These are phyloP conservation scores for Chaetothyriales sp. DNA, from an alignment of 2,329 filamentous ascomycete genomes.

Conservation along the genomic window DNA sequence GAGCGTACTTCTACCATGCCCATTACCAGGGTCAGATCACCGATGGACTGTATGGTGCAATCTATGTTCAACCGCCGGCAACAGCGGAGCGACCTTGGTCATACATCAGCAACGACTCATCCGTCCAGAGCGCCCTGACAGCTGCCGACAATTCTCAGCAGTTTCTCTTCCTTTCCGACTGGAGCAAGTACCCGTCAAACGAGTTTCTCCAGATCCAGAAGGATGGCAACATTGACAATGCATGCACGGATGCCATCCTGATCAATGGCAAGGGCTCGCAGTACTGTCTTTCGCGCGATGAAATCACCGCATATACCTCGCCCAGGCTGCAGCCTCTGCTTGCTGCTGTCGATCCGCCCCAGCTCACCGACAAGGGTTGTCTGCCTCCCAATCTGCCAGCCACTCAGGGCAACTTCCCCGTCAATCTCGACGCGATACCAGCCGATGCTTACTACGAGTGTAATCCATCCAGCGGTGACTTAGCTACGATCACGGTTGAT, in stretches of 20 bases:
- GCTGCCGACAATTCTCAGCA: conserved; percentile 34
- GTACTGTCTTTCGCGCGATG: conserved; percentile 34
- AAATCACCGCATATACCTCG: conserved; percentile 29
- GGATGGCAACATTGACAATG: conserved; percentile 26
- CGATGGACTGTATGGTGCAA: conserved; percentile 52
- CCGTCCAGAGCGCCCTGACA: conserved; percentile 33
- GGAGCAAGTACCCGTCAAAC: conserved; percentile 39
- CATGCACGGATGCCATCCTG: conserved; percentile 47
- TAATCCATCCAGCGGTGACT: conserved; percentile 7
- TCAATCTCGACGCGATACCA: conserved; percentile 29
- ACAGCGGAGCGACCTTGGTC: conserved; percentile 34
- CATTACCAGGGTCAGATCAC: conserved; percentile 50
- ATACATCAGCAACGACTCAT: conserved; percentile 31
- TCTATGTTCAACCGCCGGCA: conserved; percentile 39
- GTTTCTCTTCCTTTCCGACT: conserved; percentile 42
- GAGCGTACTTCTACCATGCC: conserved; percentile 53
- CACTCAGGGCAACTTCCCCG: conserved; percentile 23
- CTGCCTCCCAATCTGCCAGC: conserved; percentile 19
- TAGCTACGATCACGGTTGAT: conserved; percentile 20
- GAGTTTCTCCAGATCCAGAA: conserved; percentile 24
- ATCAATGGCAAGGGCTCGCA: conserved; percentile 48
- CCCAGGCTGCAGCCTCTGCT: conserved; percentile 19
- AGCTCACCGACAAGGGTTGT: conserved; percentile 22
- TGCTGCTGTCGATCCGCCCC: conserved; percentile 15
- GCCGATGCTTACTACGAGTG: conserved; percentile 28